These are phyloP conservation scores for Phoenix dactylifera DNA, from an alignment of 176 grass and related monocot genomes.

Conservation along the genomic window DNA sequence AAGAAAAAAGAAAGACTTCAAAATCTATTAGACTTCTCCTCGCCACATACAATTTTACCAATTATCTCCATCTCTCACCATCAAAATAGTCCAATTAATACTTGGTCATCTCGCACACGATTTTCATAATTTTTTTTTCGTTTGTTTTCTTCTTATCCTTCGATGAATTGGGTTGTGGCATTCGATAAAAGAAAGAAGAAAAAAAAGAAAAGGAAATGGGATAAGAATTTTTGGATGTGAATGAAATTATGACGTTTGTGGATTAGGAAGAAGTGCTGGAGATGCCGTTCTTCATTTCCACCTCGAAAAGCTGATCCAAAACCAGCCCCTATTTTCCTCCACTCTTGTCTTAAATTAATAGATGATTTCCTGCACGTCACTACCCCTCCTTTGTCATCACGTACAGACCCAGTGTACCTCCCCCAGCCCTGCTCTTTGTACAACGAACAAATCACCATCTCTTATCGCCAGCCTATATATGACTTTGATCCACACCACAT, in stretches of 20 bases:
- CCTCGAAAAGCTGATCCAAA: constrained; percentile 31
- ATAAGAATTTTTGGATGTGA: not conserved
- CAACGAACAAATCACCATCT: not conserved
- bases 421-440: not conserved
- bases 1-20: too few relatives aligned
- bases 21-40: too few relatives aligned
- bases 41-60: too few relatives aligned
- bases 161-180: too few relatives aligned
- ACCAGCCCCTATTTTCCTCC: not conserved
- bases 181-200: too few relatives aligned
- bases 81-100: too few relatives aligned
- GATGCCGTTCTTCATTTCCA: constrained; percentile 13
- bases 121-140: too few relatives aligned
- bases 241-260: constrained; percentile 8
- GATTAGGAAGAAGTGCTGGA: constrained; percentile 27
- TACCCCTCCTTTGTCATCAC: not conserved
- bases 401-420: not conserved
- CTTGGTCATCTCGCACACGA: too few relatives aligned
- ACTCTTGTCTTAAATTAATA: too few relatives aligned
- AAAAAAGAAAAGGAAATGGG: too few relatives aligned
- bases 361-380: not conserved
- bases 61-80: too few relatives aligned
- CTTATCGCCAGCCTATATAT: not conserved
- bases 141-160: too few relatives aligned
- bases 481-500: not conserved